Base-by-base conservation (phyloP, 257 asterid genomes). In the Handroanthus guayacan region DNA sequence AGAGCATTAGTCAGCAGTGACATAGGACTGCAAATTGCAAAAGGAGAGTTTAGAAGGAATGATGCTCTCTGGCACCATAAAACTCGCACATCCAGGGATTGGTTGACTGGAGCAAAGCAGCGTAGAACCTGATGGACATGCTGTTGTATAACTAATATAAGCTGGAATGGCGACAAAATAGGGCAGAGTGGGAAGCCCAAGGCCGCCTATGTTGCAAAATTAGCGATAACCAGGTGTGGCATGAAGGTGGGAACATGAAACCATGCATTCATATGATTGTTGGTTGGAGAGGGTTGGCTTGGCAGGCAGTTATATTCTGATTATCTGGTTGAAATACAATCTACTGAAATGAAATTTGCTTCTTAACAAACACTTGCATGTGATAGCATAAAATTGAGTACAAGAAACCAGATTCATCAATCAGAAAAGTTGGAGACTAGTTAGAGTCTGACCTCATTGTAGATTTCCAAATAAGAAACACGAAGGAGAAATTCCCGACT, bases 401-500 rank as follows among this genome's bases (percentile, higher is more conserved):
- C 25, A 65, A 50, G 25, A 72, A 58, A 64, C 61, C 56, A 72
- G 71, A 65, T 43, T 71, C 62, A 75, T 66, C 67, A 82, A 58
- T 16, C n/a, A 13, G 61, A 69, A 64, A 61, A 69, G 41, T 67
- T 50, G 74, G 67, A 82, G 34, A 60, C 13, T 77, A 74, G 66
- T 58, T 58, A 78, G 77, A 78, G 81, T 66, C 88, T 63, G 72
- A 95, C 99, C 98, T 95, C 99, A 67, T 95, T 95, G 86, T 95
- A 95, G 83, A 95, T 95, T 86, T 95, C 99, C 96, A 95, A 82
- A 84, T 95, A 95, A 25, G 99, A 93, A 74, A 95, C 90, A 8
- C 98, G 98, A 41, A 95, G 98, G 67, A 95, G 97, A 87, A 82
- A 95, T 82, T 93, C 99, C 82, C 98, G 89, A 67, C 88, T 86